Evolutionary conservation across 2,329 filamentous ascomycete genomes (phyloP).

Genomic region (Cylindrodendrum hubeiense): DNA sequence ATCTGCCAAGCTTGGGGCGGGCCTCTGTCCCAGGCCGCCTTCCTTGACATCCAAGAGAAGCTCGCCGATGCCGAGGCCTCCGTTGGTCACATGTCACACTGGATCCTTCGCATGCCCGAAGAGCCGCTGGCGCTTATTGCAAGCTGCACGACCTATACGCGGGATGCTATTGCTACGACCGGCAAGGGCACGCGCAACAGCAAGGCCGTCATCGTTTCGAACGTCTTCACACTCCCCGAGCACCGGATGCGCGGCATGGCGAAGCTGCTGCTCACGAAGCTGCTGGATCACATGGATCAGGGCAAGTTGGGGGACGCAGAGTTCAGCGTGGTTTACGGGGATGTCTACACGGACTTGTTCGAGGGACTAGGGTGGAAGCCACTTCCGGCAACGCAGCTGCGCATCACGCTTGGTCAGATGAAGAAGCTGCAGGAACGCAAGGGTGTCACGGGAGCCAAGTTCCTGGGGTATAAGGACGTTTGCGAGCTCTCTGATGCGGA

Average conservation of each 20-base stretch:
- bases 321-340: slow-evolving; percentile 53
- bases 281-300: slow-evolving; percentile 50
- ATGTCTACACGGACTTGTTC: slow-evolving; percentile 49
- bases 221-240: slow-evolving; percentile 51
- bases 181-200: slow-evolving; percentile 39
- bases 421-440: slow-evolving; percentile 32
- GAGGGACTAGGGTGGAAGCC: slow-evolving; percentile 50
- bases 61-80: slow-evolving; percentile 15
- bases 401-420: slow-evolving; percentile 43
- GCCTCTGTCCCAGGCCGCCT: slow-evolving; percentile 28
- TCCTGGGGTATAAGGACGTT: slow-evolving; percentile 37
- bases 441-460: slow-evolving; percentile 35
- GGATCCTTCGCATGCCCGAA: slow-evolving; percentile 45
- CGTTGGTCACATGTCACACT: slow-evolving; percentile 37
- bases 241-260: slow-evolving; percentile 52
- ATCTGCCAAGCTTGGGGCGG: slow-evolving; percentile 32
- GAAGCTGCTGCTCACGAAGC: slow-evolving; percentile 47
- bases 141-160: slow-evolving; percentile 49
- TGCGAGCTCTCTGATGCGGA: slow-evolving; percentile 39
- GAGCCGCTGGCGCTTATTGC: slow-evolving; percentile 48
- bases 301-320: slow-evolving; percentile 37
- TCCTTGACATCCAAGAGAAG: slow-evolving; percentile 31
- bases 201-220: slow-evolving; percentile 49
- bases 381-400: slow-evolving; percentile 48
- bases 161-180: slow-evolving; percentile 31